Percentiles rank a stretch among this genome's conserved stretches.
phyloP scores from a whole-genome alignment of 2,329 filamentous ascomycete genomes.

The Hymenotorrendiella dingleyae region DNA sequence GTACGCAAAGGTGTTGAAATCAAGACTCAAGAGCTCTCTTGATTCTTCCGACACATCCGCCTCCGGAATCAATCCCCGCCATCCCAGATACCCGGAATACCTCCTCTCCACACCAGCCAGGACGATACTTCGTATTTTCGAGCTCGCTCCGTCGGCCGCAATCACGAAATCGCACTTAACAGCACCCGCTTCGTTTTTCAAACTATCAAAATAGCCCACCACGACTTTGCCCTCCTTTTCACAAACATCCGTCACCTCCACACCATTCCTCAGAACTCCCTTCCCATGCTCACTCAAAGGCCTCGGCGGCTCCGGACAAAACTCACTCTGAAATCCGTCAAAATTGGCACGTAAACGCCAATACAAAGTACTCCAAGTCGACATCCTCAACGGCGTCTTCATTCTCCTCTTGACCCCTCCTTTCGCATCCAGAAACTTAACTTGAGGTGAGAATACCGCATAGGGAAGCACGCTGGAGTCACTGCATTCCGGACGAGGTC shows the following conservation, averaged over 20 bases:
- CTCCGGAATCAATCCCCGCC: slow-evolving; percentile 38
- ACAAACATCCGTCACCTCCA: slow-evolving; percentile 4
- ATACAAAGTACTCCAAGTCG: slow-evolving; percentile 15
- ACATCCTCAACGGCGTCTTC: slow-evolving; percentile 10
- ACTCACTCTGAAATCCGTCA: slow-evolving; percentile 13
- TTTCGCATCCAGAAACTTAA: background rate
- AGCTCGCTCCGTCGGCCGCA: slow-evolving; percentile 18
- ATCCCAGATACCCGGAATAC: slow-evolving; percentile 35
- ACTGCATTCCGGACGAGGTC: too few relatives aligned
- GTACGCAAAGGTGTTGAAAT: slow-evolving; percentile 37
- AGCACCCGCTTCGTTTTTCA: background rate
- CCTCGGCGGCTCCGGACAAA: slow-evolving; percentile 5
- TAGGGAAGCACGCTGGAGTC: too few relatives aligned
- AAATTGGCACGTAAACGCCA: slow-evolving; percentile 16
- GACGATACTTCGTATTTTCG: slow-evolving; percentile 9
- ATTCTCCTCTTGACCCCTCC: slow-evolving; percentile 4
- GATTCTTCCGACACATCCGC: slow-evolving; percentile 32
- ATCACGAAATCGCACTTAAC: slow-evolving; percentile 12
- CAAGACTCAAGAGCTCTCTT: slow-evolving; percentile 31
- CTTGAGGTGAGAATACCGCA: background rate
- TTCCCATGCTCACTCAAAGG: slow-evolving; percentile 11
- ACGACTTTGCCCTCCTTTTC: background rate
- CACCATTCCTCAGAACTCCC: slow-evolving; percentile 10
- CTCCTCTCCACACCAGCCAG: slow-evolving; percentile 10
- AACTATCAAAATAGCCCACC: too few relatives aligned